These are phyloP conservation scores for Ophidiomyces ophidiicola DNA, from an alignment of 2,329 filamentous ascomycete genomes.

Conservation along the genomic window DNA sequence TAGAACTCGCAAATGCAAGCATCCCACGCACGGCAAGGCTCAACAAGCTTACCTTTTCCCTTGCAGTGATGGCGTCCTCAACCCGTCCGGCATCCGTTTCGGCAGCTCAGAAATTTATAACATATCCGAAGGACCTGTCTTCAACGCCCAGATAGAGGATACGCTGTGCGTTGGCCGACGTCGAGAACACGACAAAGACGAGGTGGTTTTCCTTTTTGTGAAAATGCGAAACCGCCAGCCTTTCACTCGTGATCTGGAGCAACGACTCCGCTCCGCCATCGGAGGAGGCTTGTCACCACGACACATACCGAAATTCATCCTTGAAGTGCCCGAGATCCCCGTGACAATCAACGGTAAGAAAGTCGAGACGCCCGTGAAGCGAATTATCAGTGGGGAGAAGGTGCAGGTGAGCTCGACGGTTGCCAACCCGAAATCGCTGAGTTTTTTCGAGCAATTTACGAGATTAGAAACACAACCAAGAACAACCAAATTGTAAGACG, in stretches of 20 bases:
- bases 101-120: conserved; percentile 38
- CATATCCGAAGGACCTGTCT: conserved; percentile 34
- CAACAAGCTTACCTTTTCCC: background rate
- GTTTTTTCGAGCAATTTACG: conserved; percentile 24
- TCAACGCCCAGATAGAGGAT: conserved; percentile 28
- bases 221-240: conserved; percentile 22
- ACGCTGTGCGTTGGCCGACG: conserved; percentile 31
- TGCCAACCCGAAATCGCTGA: conserved; percentile 29
- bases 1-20: background rate
- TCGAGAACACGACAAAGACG: conserved; percentile 26
- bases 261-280: conserved; percentile 18
- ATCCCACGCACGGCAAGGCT: no score
- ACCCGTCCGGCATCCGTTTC: conserved; percentile 39
- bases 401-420: conserved; percentile 31
- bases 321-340: conserved; percentile 31
- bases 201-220: conserved; percentile 33
- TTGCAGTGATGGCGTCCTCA: conserved; percentile 35
- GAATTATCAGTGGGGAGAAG: conserved; percentile 29
- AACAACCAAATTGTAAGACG: no score
- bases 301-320: conserved; percentile 34
- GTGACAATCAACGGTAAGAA: conserved; percentile 40
- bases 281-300: conserved; percentile 21
- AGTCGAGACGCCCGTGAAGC: conserved; percentile 35
- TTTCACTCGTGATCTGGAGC: conserved; percentile 19
- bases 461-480: conserved; percentile 11